Evolutionary conservation across 169 alveolate species (phyloP).

Genomic region (Plasmodium knowlesi): DNA sequence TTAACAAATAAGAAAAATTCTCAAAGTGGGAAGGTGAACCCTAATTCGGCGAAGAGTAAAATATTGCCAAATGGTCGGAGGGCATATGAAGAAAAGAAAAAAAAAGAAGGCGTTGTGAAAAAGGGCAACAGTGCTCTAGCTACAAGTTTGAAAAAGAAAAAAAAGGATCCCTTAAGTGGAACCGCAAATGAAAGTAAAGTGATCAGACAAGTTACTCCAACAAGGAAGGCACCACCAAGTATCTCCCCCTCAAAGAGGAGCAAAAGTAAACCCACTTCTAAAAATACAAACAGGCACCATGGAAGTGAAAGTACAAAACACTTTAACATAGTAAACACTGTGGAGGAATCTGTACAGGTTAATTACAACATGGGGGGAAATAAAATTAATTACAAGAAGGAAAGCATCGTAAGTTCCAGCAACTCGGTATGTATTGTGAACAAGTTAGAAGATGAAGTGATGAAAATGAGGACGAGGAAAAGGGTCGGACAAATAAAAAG

Average conservation of each 20-base stretch:
- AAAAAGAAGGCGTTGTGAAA: not conserved
- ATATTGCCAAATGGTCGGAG: not conserved
- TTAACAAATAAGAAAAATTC: not conserved
- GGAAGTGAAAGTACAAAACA: not conserved
- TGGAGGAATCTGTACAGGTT: not conserved
- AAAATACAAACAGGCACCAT: not conserved
- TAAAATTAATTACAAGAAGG: slow-evolving; percentile 32
- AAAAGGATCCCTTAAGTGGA: not conserved
- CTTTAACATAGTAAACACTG: not conserved
- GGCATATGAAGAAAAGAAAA: not conserved
- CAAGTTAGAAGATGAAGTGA: not conserved
- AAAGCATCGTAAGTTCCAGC: slow-evolving; percentile 25
- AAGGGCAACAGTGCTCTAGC: not conserved
- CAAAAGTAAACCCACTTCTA: not conserved
- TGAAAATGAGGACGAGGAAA: not conserved
- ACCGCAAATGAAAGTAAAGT: not conserved
- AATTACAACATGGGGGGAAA: not conserved
- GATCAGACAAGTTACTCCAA: not conserved
- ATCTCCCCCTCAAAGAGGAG: not conserved
- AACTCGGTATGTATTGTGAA: slow-evolving; percentile 1
- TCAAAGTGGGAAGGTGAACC: not conserved
- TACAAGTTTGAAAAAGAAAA: not conserved
- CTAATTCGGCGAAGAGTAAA: not conserved
- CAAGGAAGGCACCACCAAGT: not conserved
- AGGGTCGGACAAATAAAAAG: not conserved